phyloP scores from a whole-genome alignment of 2,329 filamentous ascomycete species.

The Exophiala phaeomuriformis region DNA sequence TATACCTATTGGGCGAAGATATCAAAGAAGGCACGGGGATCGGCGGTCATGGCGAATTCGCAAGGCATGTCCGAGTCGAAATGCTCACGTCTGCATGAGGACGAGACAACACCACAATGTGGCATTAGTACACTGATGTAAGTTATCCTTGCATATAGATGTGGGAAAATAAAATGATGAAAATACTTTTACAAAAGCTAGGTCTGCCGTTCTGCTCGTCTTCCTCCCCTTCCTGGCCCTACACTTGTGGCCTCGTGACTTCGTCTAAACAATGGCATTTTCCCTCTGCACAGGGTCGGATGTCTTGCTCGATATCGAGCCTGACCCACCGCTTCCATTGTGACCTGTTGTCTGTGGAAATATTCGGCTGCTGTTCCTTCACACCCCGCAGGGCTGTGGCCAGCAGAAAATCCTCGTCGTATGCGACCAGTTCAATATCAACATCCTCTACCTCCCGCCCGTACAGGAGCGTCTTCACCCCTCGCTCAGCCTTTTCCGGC shows the following conservation, averaged over 20 bases:
- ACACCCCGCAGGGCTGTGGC: slow-evolving; percentile 45
- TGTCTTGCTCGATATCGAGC: slow-evolving; percentile 44
- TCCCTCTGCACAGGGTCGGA: slow-evolving; percentile 37
- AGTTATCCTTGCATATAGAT: no score
- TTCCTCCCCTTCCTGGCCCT: neutral
- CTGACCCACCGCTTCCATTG: slow-evolving; percentile 37
- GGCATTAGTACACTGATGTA: neutral
- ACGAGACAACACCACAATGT: neutral
- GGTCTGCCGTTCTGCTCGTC: neutral
- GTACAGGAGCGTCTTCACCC: slow-evolving; percentile 46
- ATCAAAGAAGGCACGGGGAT: slow-evolving; percentile 36
- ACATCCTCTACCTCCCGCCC: slow-evolving; percentile 45
- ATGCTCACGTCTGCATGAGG: neutral
- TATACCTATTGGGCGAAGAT: slow-evolving; percentile 45
- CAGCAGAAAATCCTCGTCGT: slow-evolving; percentile 53
- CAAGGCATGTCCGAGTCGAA: neutral
- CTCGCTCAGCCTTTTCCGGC: slow-evolving; percentile 32
- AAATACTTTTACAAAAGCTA: no score
- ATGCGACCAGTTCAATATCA: slow-evolving; percentile 51
- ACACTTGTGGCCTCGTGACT: neutral
- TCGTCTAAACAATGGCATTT: slow-evolving; percentile 31
- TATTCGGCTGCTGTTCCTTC: slow-evolving; percentile 7
- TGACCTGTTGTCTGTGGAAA: neutral
- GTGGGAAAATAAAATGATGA: no score
- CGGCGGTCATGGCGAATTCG: slow-evolving; percentile 32